Base-by-base conservation (phyloP, 1,284 basidiomycete genomes). In the Leccinum olivaceoglutinosum region DNA sequence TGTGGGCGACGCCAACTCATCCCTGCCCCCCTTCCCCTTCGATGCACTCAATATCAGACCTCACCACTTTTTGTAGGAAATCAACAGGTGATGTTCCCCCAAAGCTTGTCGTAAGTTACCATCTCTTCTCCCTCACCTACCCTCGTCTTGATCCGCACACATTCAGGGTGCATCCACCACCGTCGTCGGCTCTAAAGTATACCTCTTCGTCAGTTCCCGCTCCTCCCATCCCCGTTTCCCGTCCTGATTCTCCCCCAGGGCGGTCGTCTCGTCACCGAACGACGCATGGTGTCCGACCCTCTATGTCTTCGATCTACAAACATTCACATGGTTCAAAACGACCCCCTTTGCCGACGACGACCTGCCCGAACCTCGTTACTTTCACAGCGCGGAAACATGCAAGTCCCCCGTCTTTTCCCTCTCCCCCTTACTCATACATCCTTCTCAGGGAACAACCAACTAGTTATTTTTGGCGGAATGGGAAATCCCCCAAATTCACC, bases 401-500 rank as follows among this genome's bases (percentile, higher is more conserved):
- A 76, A 74, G 86, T 84, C 10, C n/a, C 18, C 2, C 29, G 4
- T 7, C 58, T 21, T 21, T 14, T n/a, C 29, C 25, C 55, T 44
- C 14, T 10, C 59, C 36, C n/a, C 6, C 14, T 58, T 60, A 8
- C 61, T 74, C 60, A 68, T 63, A 39, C 39, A 14, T 57, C 63
- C 10, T 63, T 58, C 59, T 7, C 69, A 93, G 92, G 92, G 92
- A 86, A 90, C 71, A 88, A 91, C 74, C 88, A 92, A 71, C 81
- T 98, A 60, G 87, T 97, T 63, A 82, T 96, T 62, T 96, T 96
- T 72, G 94, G 94, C 29, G 94, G 95, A 18, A 96, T 97, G 93
- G 90, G 90, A 66, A 89, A 91, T 73, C 81, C 85, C 65, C 82
- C 85, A 1, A 84, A 86, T 63, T 83, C 87, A 0, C 76, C 81